Base-by-base conservation (phyloP, 495 filamentous ascomycete genomes). In the Entonaema liquescens region DNA sequence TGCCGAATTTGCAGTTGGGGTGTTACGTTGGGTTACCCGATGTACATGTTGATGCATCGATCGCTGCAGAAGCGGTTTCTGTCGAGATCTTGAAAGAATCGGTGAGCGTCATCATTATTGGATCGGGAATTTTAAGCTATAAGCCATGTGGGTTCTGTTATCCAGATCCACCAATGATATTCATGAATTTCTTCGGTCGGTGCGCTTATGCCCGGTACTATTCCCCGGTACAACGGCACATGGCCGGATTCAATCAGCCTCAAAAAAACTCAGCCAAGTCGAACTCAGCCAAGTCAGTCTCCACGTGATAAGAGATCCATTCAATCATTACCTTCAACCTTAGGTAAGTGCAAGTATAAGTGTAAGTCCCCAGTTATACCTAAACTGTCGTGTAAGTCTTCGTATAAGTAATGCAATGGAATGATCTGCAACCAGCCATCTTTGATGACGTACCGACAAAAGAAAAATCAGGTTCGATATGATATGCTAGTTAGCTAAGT, bases 41-140 rank as follows among this genome's bases (percentile, higher is more conserved):
- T 28, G 23, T 9, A 15, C 23, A 53, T 28, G 17, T 53, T n/a
- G 13, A 38, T 61, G 62, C 61, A 55, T 57, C 65, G 70, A 72
- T 72, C 70, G 65, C 55, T 65, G 65, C 47, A 63, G 68, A 71
- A 59, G 63, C 53, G 19, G 44, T 64, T 59, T 63, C n/a, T 52
- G 44, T 60, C 38, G 13, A 57, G 70, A 72, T 72, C 70, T 67
- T 50, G 56, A 57, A 28, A 56, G 44, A 62, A 61, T 53, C 59
- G 49, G 17, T 31, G 5, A 31, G 23, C 59, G 59, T 47, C 42
- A 65, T 64, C 59, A 25, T 40, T 23, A 67, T 67, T 67, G 64
- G 69, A 42, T 59, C 63, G 69, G 53, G 49, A 59, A 53, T 47
- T 67, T 68, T 64, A 36, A 56, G 17, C 19, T 57, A 23, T 23